Base-by-base conservation (phyloP, 2,329 filamentous ascomycete genomes). In the Mycocentrospora acerina region DNA sequence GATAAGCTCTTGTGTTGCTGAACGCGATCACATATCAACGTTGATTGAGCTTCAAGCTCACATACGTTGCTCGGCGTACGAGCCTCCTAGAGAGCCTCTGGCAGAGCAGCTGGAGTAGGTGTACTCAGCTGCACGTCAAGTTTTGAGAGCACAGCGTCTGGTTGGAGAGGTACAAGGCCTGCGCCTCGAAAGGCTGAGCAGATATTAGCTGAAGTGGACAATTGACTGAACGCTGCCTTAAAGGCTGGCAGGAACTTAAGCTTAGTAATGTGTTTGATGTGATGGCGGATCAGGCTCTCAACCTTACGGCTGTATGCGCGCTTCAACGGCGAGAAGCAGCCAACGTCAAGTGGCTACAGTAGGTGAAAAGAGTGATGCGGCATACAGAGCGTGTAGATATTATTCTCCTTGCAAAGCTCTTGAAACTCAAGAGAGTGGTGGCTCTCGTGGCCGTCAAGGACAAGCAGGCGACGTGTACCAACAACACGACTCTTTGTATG, bases 381-480 rank as follows among this genome's bases (percentile, higher is more conserved):
- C 25, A 35, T 44, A 14, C 26, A 40, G 27, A 29, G 28, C 30
- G 24, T 32, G 8, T n/a, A n/a, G n/a, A n/a, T n/a, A n/a, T n/a
- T n/a, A n/a, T n/a, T 32, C n/a, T n/a, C n/a, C n/a, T n/a, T n/a
- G n/a, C n/a, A n/a, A n/a, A n/a, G n/a, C n/a, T n/a, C n/a, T n/a
- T 69, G 32, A 42, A 72, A 71, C 39, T 63, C 43, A n/a, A 46
- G 41, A 9, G 48, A 61, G 14, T 62, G 22, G 51, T 71, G 48
- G 38, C 58, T 68, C 40, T 42, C 26, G 32, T 42, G 22, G 35
- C 40, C 22, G 15, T 42, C 30, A 28, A 42, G 17, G 13, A 42
- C 24, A 16, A 42, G 34, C 19, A 71, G 48, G 15, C 56, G 40
- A 55, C 65, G 61, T 30, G n/a, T 30, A 8, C 66, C 55, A 22